Percentiles rank a stretch among this genome's conserved stretches.
phyloP scores from a whole-genome alignment of 2,329 filamentous ascomycete species.

The Penicillium vulpinum region DNA sequence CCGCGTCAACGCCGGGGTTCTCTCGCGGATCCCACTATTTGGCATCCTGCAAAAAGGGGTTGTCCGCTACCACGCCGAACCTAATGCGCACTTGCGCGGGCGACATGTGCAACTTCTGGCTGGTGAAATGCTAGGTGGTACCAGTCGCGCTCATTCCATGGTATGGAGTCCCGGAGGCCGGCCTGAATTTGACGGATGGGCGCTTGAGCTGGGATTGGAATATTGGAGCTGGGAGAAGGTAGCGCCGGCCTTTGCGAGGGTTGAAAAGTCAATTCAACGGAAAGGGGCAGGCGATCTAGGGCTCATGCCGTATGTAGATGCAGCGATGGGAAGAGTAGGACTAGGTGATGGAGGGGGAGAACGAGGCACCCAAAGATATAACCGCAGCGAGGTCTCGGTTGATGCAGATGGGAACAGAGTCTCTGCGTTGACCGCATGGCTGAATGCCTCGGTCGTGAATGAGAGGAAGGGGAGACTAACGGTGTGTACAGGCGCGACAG shows the following conservation, averaged over 20 bases:
- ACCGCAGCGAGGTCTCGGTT: background rate
- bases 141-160: slow-evolving; percentile 1
- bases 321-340: background rate
- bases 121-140: slow-evolving; percentile 2
- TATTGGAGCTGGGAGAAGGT: slow-evolving; percentile 4
- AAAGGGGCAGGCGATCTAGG: background rate
- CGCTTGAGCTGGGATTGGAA: background rate
- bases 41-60: background rate
- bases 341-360: background rate
- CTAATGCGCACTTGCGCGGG: background rate
- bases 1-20: background rate
- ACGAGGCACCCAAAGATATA: slow-evolving; percentile 2
- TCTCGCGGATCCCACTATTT: background rate
- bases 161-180: background rate
- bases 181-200: slow-evolving; percentile 2
- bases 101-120: slow-evolving; percentile 1
- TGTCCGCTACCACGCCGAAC: background rate
- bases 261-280: background rate
- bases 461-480: background rate
- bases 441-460: background rate
- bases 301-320: background rate
- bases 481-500: slow-evolving; percentile 1
- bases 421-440: slow-evolving; percentile 1
- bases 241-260: background rate
- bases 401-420: background rate